Percentiles rank a stretch among this genome's conserved stretches.
These are phyloP conservation scores for Suhomyces bolitotheri DNA, from an alignment of 1,139 yeast species.

Conservation along the genomic window DNA sequence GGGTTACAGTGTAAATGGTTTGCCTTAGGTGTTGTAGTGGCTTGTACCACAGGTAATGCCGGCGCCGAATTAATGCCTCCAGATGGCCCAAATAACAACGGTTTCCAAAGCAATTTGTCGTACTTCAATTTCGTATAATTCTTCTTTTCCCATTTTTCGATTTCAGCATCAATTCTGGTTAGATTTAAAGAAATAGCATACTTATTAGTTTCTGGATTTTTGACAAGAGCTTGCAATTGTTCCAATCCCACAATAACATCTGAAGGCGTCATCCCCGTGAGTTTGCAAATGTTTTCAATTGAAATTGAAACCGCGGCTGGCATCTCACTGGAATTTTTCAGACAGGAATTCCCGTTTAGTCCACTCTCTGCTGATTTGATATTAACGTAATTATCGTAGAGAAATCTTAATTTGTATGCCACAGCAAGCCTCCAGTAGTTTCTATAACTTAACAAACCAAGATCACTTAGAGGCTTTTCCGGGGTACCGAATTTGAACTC, in stretches of 20 bases:
- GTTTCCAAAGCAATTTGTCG: slow-evolving; percentile 69
- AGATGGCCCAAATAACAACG: slow-evolving; percentile 78
- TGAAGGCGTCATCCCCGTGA: slow-evolving; percentile 84
- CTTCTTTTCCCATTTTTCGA: slow-evolving; percentile 58
- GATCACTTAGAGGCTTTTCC: slow-evolving; percentile 86
- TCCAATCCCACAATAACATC: slow-evolving; percentile 89
- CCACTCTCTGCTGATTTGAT: background rate
- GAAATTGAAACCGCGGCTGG: slow-evolving; percentile 32
- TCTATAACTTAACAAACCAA: slow-evolving; percentile 82
- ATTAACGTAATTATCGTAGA: slow-evolving; percentile 28
- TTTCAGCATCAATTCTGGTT: slow-evolving; percentile 41
- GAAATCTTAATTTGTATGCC: slow-evolving; percentile 41
- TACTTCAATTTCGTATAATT: slow-evolving; percentile 54
- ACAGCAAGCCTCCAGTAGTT: slow-evolving; percentile 80
- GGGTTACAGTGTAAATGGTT: slow-evolving; percentile 2
- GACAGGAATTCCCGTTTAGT: too few relatives aligned
- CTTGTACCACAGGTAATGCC: slow-evolving; percentile 31
- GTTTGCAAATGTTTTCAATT: slow-evolving; percentile 58
- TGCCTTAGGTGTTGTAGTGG: background rate
- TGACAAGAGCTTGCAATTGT: slow-evolving; percentile 61
- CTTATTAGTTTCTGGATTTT: slow-evolving; percentile 39
- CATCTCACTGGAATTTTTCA: background rate
- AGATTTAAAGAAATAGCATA: slow-evolving; percentile 61
- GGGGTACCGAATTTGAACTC: slow-evolving; percentile 90
- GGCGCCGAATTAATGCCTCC: slow-evolving; percentile 72